These are phyloP conservation scores for Metschnikowia gelsemii DNA, from an alignment of 805 yeast species.

Conservation along the genomic window DNA sequence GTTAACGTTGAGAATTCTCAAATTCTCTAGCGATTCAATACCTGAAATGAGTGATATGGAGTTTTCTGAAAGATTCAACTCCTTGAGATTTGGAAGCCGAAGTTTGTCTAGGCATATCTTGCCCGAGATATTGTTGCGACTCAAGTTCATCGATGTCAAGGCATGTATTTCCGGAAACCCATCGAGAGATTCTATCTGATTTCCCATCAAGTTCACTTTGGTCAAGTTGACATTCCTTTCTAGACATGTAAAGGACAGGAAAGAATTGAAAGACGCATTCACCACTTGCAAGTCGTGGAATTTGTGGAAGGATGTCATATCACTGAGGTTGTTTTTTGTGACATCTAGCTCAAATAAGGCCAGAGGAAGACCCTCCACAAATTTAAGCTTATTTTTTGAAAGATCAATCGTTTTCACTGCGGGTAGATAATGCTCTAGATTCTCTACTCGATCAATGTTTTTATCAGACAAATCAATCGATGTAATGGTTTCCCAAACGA, in stretches of 20 bases:
- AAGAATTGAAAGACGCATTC: slow-evolving; percentile 38
- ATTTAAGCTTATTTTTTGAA: slow-evolving; percentile 42
- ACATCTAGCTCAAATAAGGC: slow-evolving; percentile 38
- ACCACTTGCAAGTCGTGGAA: slow-evolving; percentile 44
- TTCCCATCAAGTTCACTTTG: slow-evolving; percentile 37
- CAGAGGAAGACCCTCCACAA: slow-evolving; percentile 47
- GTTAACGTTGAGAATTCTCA: slow-evolving; percentile 42
- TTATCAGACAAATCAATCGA: slow-evolving; percentile 36
- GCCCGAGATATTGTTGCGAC: slow-evolving; percentile 43
- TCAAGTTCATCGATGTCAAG: slow-evolving; percentile 40
- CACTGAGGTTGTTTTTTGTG: slow-evolving; percentile 39
- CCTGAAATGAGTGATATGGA: slow-evolving; percentile 33
- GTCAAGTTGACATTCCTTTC: slow-evolving; percentile 42
- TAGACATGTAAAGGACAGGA: slow-evolving; percentile 40
- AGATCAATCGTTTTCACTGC: slow-evolving; percentile 40
- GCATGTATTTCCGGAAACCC: slow-evolving; percentile 41
- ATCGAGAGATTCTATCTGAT: slow-evolving; percentile 33
- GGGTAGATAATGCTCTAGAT: slow-evolving; percentile 46
- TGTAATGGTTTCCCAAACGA: slow-evolving; percentile 43
- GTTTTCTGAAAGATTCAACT: slow-evolving; percentile 45
- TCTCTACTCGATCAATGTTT: slow-evolving; percentile 42
- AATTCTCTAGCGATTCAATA: slow-evolving; percentile 33
- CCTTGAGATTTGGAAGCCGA: slow-evolving; percentile 42
- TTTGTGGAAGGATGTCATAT: slow-evolving; percentile 41
- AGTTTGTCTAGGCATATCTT: slow-evolving; percentile 35